Conservation (phyloP, 495 filamentous ascomycete species). For the Penicillium subrubescens region DNA sequence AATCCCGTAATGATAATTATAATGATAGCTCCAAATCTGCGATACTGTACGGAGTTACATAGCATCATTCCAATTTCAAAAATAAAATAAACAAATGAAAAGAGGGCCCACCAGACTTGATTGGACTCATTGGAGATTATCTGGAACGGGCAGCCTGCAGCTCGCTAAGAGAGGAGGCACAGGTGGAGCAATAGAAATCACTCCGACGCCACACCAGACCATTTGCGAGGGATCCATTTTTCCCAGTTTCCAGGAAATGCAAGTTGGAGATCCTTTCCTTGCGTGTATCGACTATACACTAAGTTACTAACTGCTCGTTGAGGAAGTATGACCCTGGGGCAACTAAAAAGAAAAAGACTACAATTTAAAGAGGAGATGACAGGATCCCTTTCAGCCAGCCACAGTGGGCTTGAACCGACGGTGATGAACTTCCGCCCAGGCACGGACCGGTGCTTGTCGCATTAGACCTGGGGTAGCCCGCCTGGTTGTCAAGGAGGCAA, state of each 20-base stretch:
- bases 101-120: not conserved
- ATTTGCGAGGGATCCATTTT: constrained; percentile 23
- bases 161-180: constrained; percentile 19
- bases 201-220: constrained; percentile 15
- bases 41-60: too few relatives aligned
- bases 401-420: not conserved
- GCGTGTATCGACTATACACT: not conserved
- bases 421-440: constrained; percentile 6
- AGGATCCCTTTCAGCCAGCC: constrained; percentile 22
- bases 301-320: not conserved
- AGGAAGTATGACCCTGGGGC: not conserved
- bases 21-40: not conserved
- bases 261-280: constrained; percentile 26
- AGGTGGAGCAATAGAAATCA: constrained; percentile 16
- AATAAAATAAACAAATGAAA: not conserved
- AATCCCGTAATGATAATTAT: not conserved
- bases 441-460: constrained; percentile 9
- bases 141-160: constrained; percentile 22
- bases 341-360: not conserved
- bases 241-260: constrained; percentile 35
- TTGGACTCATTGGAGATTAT: not conserved
- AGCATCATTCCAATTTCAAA: not conserved
- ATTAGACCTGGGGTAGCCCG: constrained; percentile 5
- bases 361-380: not conserved
- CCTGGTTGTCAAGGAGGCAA: not conserved